Evolutionary conservation across 148 eudicot species (phyloP).

Genomic region (Rhododendron kiyosumense): DNA sequence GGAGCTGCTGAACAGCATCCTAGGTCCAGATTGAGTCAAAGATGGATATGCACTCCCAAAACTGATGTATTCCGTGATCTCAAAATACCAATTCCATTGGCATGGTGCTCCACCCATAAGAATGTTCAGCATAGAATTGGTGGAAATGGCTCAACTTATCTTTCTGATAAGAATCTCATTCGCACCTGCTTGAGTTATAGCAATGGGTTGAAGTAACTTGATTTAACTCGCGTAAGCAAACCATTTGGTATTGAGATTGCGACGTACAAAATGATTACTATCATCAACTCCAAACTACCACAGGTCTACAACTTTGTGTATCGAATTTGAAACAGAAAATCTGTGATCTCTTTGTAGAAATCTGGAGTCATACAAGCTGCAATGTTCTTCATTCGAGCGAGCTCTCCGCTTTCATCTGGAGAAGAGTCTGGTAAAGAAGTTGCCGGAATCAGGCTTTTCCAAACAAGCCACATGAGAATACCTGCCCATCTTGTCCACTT

Average conservation of each 20-base stretch:
- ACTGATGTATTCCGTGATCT: too few relatives aligned
- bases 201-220: background rate
- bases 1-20: too few relatives aligned
- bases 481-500: conserved; percentile 76
- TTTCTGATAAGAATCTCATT: background rate
- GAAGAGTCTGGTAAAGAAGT: conserved; percentile 84
- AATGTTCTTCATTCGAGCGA: background rate
- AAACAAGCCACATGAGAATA: conserved; percentile 86
- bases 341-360: background rate
- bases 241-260: background rate
- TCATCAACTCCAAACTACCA: background rate
- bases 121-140: background rate
- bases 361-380: background rate
- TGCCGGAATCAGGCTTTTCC: conserved; percentile 59
- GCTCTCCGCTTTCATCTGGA: conserved; percentile 24
- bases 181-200: background rate
- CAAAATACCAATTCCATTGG: background rate
- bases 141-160: background rate
- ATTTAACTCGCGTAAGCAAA: background rate
- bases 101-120: background rate
- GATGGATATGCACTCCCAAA: background rate
- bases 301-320: background rate
- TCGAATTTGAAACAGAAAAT: background rate
- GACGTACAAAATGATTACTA: background rate
- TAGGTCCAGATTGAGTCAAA: background rate